Percentiles rank a stretch among this genome's conserved stretches.
These are phyloP conservation scores for Ampelocalamus luodianensis DNA, from an alignment of 176 grass and related monocot genomes.

Conservation along the genomic window DNA sequence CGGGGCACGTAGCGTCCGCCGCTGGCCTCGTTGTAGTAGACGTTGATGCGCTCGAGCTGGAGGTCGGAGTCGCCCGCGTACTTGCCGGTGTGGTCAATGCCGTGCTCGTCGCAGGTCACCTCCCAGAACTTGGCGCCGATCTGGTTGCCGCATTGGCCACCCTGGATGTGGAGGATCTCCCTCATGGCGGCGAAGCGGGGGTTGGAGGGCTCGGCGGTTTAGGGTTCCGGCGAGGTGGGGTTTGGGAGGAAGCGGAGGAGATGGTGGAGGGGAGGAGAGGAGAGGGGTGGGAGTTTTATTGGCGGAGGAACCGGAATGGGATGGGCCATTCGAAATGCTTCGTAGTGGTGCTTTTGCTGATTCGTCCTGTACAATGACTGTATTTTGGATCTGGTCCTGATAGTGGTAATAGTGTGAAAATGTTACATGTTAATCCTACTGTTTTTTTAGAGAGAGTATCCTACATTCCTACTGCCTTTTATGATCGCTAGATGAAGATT, in stretches of 20 bases:
- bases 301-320: neutral
- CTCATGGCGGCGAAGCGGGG: constrained; percentile 56
- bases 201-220: neutral
- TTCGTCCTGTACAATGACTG: neutral
- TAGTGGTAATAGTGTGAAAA: too few species aligned
- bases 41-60: constrained; percentile 92
- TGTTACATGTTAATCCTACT: too few species aligned
- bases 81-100: constrained; percentile 80
- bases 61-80: constrained; percentile 80
- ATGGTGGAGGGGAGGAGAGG: constrained; percentile 8
- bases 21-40: constrained; percentile 98
- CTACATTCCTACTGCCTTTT: too few species aligned
- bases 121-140: constrained; percentile 93
- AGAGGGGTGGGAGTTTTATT: constrained; percentile 31
- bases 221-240: constrained; percentile 26
- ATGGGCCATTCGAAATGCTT: neutral
- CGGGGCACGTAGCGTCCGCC: constrained; percentile 79
- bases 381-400: neutral
- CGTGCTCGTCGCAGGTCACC: constrained; percentile 82
- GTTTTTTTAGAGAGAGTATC: too few species aligned
- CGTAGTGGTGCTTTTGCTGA: neutral
- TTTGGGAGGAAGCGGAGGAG: neutral
- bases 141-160: constrained; percentile 95
- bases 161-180: constrained; percentile 93
- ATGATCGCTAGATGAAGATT: too few species aligned